Evolutionary conservation across 306 rosid genomes (phyloP), one percentile per base, ranked within the genome.

Genomic region (Lotus japonicus): DNA sequence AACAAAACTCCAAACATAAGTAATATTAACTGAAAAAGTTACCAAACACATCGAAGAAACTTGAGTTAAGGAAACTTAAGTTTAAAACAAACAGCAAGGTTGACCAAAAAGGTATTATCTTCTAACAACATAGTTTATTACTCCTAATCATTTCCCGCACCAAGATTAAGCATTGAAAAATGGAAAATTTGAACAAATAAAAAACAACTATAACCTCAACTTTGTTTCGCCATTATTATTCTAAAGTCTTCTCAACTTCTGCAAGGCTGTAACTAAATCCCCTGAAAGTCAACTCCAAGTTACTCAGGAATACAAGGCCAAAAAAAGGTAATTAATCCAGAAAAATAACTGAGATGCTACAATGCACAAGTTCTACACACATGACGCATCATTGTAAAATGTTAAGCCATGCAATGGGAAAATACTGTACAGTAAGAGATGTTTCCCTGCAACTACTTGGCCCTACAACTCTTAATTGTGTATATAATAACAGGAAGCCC

Each of bases 401-500:
- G 84, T 76, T 73, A 76, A 73, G 66, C 73, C 79, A 77, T 73
- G 65, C 11, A 58, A 76, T 15, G 61, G 77, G 75, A 66, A 62
- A 73, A 68, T 72, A 79, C 96, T 88, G 91, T 95, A 95, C 99
- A 94, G 76, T 79, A 84, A 80, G 54, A 72, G 68, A 82, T 70
- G 82, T 38, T 76, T 56, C 81, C 62, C 79, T 55, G 81, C 50
- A 19, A 66, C 78, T 60, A 65, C 16, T 23, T 69, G 60, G 17
- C 44, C 76, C 81, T 66, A 66, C 75, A 72, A 55, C 64, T 84
- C 83, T 65, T 71, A 91, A 49, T 78, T 77, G 83, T 95, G 99
- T 77, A 83, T 75, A 75, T 78, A 95, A 75, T 91, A 95, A 65
- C 99, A 91, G 17, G 85, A 41, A 41, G 95, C 83, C 7, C 99